Base-by-base conservation (phyloP, 2,329 filamentous ascomycete species). In the Neonectria sp. region DNA sequence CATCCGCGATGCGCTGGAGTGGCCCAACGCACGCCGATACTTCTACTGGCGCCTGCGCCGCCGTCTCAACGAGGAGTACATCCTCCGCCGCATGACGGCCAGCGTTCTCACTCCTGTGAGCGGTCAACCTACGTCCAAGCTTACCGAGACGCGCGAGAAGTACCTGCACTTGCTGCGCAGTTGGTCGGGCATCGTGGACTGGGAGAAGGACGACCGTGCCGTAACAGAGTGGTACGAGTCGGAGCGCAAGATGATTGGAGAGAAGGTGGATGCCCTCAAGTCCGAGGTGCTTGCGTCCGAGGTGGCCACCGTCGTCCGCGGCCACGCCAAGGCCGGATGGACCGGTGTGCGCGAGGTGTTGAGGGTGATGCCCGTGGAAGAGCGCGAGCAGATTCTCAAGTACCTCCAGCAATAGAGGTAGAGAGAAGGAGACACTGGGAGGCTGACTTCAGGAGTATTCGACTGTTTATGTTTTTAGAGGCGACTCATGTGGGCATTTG, bases 1-100 rank as follows among this genome's bases (percentile, higher is more conserved):
- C 64, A 97, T 99, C 77, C 94, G 96, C 70, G 89, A 93, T 76
- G 85, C 91, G 13, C 88, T 99, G 46, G 89, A 92, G 77, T 98
- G 95, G 96, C 87, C 90, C 80, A 93, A 97, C 76, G 92, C 95
- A 11, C 92, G 96, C 72, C 92, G 95, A 79, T 98, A 96, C 93
- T 98, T 99, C 88, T 99, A 98, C 92, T 99, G 97, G 96, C 95
- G 96, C 83, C 92, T 98, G 70, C 95, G 97, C 82, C 93, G 96
- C 80, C 91, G 96, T 84, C 88, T 99, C 79, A 98, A 97, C 83
- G 96, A 99, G 85, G 96, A 99, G 85, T 94, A 97, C 82, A 94
- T 99, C 76, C 88, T 99, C 81, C 96, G 95, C 85, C 94, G 94
- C 83, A 94, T 99, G 89, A 86, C 85, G 6, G 78, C 84, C 53